Evolutionary conservation across 176 grass and related monocot genomes (phyloP), one percentile per base, ranked within the genome.

Genomic region (Miscanthus lutarioriparius): DNA sequence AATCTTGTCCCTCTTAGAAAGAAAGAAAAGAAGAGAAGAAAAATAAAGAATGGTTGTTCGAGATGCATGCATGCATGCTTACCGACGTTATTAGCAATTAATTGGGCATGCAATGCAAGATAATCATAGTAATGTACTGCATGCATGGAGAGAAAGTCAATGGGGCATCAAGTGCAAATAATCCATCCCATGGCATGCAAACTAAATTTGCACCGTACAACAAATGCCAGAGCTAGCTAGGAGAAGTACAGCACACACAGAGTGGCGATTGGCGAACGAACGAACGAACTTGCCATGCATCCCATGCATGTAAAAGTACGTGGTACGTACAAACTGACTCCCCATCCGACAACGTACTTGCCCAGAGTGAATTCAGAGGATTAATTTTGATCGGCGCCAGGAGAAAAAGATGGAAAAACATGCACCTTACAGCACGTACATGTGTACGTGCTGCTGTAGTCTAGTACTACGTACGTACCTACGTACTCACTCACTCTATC

Each of bases 291-390:
- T 35, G 16, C 3, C 53, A 6, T 38, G 41, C 32, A 72, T 64
- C 4, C 13, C 14, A 43, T 73, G 77, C 48, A 19, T 51, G 16
- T 19, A 19, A 1, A 19, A 49, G 48, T 51, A 51, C 48, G 40
- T 38, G 66, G 19, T 39, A 69, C n/a, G 65, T 75, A 66, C 48
- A 64, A 25, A 27, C 53, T 6, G 61, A 76, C 33, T 8, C 53
- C 20, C 20, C 53, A 23, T 59, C 78, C 64, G 83, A 86, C 88
- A 82, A 0, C 71, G 83, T 90, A 86, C 83, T 72, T 78, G 35
- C 11, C 32, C 1, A n/a, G 53, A 64, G 66, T 86, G 54, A 86
- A 73, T 82, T 43, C 20, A 13, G 68, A 5, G 2, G n/a, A 2
- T 71, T 71, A 71, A 71, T 71, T n/a, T 16, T 71, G 37, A 43